A percentile compares a stretch with the other conserved stretches of the same genome.
Conservation (phyloP, 208 protist genomes). For the Strigomonas culicis region DNA sequence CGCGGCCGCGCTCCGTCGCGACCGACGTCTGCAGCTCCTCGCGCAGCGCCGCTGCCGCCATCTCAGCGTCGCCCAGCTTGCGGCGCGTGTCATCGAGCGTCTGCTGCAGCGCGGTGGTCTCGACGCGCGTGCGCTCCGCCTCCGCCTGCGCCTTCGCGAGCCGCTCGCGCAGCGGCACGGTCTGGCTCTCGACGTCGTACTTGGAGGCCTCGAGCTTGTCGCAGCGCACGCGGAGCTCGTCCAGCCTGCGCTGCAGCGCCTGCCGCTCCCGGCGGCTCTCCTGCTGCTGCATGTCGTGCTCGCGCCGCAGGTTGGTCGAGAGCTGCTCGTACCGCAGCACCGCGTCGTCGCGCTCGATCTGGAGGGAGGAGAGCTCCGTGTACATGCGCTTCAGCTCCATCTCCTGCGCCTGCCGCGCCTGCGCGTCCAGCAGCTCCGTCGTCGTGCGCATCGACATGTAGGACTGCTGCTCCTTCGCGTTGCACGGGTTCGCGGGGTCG, state of each 20-base stretch:
- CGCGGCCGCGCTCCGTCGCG: constrained; percentile 24
- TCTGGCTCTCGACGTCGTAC: constrained; percentile 10
- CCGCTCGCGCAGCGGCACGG: constrained; percentile 22
- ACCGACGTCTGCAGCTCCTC: constrained; percentile 18
- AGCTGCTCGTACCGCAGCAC: constrained; percentile 69
- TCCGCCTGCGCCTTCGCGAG: constrained; percentile 16
- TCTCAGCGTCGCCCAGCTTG: constrained; percentile 16
- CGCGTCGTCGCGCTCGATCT: constrained; percentile 70
- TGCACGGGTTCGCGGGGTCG: constrained; percentile 28
- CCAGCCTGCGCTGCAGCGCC: constrained; percentile 22
- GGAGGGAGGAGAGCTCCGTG: constrained; percentile 46
- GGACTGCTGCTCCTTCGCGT: constrained; percentile 12
- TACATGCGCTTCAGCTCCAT: constrained; percentile 75
- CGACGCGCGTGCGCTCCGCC: background rate
- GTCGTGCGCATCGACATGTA: constrained; percentile 21
- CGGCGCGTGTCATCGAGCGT: constrained; percentile 25
- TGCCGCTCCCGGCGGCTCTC: constrained; percentile 31
- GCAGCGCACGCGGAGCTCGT: constrained; percentile 18
- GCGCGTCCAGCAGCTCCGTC: constrained; percentile 63
- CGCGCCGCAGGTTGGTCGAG: constrained; percentile 35
- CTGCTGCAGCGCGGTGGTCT: constrained; percentile 12
- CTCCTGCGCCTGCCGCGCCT: constrained; percentile 63
- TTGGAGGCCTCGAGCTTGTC: constrained; percentile 24
- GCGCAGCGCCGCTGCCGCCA: constrained; percentile 11
- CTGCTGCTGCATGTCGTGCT: constrained; percentile 37